These are phyloP conservation scores for Didymella keratinophila DNA, from an alignment of 2,329 filamentous ascomycete species.

Conservation along the genomic window DNA sequence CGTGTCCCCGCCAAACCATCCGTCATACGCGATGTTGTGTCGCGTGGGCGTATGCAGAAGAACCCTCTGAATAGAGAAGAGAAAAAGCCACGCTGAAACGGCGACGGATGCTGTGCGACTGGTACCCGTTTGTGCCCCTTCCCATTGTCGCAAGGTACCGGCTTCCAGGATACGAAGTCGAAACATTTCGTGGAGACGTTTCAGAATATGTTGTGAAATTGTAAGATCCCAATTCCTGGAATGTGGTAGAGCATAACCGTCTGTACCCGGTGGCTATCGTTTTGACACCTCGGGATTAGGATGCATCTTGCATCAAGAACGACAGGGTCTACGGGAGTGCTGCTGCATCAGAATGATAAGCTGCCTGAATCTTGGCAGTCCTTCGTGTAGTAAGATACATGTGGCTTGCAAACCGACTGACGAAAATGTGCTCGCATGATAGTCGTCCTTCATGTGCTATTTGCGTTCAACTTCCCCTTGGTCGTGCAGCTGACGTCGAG, in stretches of 20 bases:
- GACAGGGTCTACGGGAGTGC: constrained; percentile 8
- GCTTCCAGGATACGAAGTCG: constrained; percentile 3
- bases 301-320: constrained; percentile 4
- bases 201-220: constrained; percentile 14
- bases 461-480: constrained; percentile 16
- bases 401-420: constrained; percentile 7
- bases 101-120: constrained; percentile 13
- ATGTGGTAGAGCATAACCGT: constrained; percentile 10
- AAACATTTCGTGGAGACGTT: constrained; percentile 18
- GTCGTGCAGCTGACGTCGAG: constrained; percentile 18
- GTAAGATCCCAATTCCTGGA: constrained; percentile 13
- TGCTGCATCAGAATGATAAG: neutral
- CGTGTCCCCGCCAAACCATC: neutral
- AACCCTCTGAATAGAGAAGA: neutral
- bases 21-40: neutral
- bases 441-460: constrained; percentile 12
- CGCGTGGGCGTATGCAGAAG: neutral
- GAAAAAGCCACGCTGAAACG: constrained; percentile 4
- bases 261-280: constrained; percentile 1
- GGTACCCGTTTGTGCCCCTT: constrained; percentile 3
- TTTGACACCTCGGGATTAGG: constrained; percentile 6
- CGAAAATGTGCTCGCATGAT: constrained; percentile 4
- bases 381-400: constrained; percentile 6
- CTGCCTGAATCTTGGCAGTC: constrained; percentile 13
- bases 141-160: constrained; percentile 7